Base-by-base conservation (phyloP, 2,329 filamentous ascomycete genomes). In the Verticillium klebahnii region DNA sequence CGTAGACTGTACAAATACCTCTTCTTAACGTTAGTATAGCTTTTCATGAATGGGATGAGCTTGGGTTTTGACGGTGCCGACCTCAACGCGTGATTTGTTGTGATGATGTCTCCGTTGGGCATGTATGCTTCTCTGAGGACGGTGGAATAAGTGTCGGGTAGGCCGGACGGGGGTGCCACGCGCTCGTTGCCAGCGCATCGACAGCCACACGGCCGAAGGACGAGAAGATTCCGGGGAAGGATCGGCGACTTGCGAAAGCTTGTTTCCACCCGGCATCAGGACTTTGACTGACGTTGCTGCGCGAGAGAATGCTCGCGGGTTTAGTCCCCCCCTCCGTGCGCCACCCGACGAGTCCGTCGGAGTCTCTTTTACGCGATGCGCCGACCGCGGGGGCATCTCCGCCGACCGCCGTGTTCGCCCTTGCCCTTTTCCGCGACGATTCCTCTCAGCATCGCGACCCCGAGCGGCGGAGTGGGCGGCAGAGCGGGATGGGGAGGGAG, bases 1-100 rank as follows among this genome's bases (percentile, higher is more conserved):
- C 59, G 65, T 65, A 66, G 62, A 65, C 61, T 66, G 65, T 65
- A 66, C 62, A 58, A 64, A 63, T 54, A 58, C 60, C 34, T 61
- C 64, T 65, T 61, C 57, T 52, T 61, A 61, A 52, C 56, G 63
- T 63, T 65, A 57, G 55, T 58, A 65, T 61, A 63, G 64, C 62
- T 52, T 56, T 60, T 65, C 58, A 65, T 64, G 62, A 61, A 65
- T 59, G 63, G 58, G 57, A 65, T 60, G 63, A 61, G 54, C 54
- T 56, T 56, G 54, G 31, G 45, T 52, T 29, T 52, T 52, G 45
- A 52, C 45, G 11, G 19, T n/a, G n/a, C 19, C 9, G 19, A 9
- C 19, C 9, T 25, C 11, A 19, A 6, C 45, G 45, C 11, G 45
- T 23, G 45, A 52, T 25, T 25, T 3, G 19, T 29, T 19, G 45